phyloP scores from a whole-genome alignment of 257 asterid species.

The Mitragyna speciosa region DNA sequence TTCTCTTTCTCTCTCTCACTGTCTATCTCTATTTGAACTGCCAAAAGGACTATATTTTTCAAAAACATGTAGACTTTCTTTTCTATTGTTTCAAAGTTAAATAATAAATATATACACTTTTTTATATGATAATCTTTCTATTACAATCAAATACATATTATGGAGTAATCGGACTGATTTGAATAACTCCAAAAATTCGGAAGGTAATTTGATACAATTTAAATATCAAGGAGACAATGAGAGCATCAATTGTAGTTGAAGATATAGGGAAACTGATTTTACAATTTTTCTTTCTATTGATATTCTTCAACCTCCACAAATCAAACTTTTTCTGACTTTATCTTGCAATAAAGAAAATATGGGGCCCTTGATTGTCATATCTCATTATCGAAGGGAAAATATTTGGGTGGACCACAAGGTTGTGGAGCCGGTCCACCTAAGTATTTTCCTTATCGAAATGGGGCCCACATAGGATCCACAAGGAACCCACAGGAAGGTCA shows the following conservation, averaged over 20 bases:
- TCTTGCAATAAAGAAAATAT: constrained; percentile 7
- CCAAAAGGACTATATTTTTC: background rate
- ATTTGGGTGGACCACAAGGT: too few relatives aligned
- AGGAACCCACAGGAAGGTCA: too few relatives aligned
- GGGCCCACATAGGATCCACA: too few relatives aligned
- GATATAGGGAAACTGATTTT: background rate
- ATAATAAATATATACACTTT: too few relatives aligned
- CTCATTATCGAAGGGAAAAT: background rate
- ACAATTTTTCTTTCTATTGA: background rate
- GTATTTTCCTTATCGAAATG: too few relatives aligned
- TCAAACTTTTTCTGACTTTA: background rate
- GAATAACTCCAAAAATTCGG: background rate
- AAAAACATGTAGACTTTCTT: too few relatives aligned
- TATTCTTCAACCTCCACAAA: constrained; percentile 25
- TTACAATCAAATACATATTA: background rate
- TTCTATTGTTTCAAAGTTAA: background rate
- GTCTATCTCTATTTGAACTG: background rate
- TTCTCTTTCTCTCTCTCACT: background rate
- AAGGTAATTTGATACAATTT: background rate
- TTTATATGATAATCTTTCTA: background rate
- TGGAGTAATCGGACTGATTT: background rate
- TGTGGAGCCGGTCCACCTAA: too few relatives aligned
- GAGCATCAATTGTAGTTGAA: background rate
- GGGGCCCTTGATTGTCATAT: constrained; percentile 17
- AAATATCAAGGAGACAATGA: background rate